Evolutionary conservation across 2,329 filamentous ascomycete genomes (phyloP), one percentile per base, ranked within the genome.

Genomic region (Ilyonectria robusta): DNA sequence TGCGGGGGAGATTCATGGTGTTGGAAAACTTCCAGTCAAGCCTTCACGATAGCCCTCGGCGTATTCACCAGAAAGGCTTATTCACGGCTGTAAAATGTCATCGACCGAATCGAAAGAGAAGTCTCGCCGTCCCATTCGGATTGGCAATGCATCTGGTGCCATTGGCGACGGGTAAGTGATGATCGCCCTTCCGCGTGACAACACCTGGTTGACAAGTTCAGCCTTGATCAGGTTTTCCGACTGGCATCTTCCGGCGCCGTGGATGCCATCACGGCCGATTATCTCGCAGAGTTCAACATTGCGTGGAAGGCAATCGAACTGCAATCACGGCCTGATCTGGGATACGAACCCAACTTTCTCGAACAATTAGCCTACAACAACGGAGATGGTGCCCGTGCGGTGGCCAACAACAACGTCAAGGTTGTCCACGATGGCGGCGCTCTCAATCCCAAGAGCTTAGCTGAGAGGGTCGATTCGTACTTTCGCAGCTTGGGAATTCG

Each of bases 361-460:
- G 71, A 78, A 1, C 84, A 86, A 2, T 86, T 80, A 23, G 77
- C 77, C 4, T 80, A 73, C 70, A 71, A 80, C 17, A 70, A 74
- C 80, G 33, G 72, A 73, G 56, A 76, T 70, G 44, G 73, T 71
- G 37, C 67, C 78, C 51, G 73, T 50, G 21, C 73, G 35, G 70
- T 84, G 1, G 78, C 78, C 2, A 70, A 84, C 62, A 84, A 86
- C 62, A 72, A 79, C 0, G 88, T 89, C 77, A 87, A 86, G 65
- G 79, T 89, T 11, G 80, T 88, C 31, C 80, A 88, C 58, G 88
- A 90, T 69, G 88, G 87, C 1, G 88, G 88, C 0, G 86, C 84
- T 2, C 81, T 87, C 15, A 87, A 90, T 62, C 88, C 88, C 0
- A 80, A 80, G 60, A 86, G 83, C 0, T 71, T 90, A 13, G 85